These are phyloP conservation scores for Penicillium alfredii DNA, from an alignment of 495 filamentous ascomycete genomes.

Conservation along the genomic window DNA sequence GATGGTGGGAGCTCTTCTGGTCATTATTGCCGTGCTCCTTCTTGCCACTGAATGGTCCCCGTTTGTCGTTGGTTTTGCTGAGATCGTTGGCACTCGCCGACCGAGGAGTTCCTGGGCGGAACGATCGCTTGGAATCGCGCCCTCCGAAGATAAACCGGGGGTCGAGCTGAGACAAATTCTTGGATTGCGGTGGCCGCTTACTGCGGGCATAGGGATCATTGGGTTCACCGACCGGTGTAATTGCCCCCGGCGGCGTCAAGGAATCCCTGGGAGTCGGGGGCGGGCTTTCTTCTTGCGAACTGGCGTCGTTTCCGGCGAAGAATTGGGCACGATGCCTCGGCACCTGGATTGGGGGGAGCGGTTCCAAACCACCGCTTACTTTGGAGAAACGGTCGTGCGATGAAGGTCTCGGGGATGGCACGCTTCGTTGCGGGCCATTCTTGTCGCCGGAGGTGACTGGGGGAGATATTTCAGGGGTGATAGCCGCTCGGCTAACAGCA, in stretches of 20 bases:
- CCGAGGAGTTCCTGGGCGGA: constrained; percentile 34
- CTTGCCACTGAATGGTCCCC: constrained; percentile 40
- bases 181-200: constrained; percentile 67
- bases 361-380: constrained; percentile 36
- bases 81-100: constrained; percentile 45
- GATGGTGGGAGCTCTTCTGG: constrained; percentile 29
- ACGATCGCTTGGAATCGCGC: constrained; percentile 46
- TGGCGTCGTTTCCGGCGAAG: constrained; percentile 60
- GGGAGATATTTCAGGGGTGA: constrained; percentile 45
- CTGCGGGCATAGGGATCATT: constrained; percentile 87
- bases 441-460: constrained; percentile 28
- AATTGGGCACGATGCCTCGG: constrained; percentile 64
- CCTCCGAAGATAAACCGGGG: constrained; percentile 76
- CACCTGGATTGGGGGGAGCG: constrained; percentile 28
- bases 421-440: constrained; percentile 26
- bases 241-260: constrained; percentile 58
- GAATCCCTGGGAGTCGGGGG: constrained; percentile 50
- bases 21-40: constrained; percentile 37
- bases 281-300: constrained; percentile 46
- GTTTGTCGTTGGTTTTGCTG: constrained; percentile 38
- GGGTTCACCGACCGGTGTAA: constrained; percentile 71
- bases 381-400: constrained; percentile 40
- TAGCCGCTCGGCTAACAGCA: constrained; percentile 44
- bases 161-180: constrained; percentile 65
- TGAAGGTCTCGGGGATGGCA: constrained; percentile 39